Conservation (phyloP, 2,329 filamentous ascomycete species). For the Zymoseptoria pseudotritici region DNA sequence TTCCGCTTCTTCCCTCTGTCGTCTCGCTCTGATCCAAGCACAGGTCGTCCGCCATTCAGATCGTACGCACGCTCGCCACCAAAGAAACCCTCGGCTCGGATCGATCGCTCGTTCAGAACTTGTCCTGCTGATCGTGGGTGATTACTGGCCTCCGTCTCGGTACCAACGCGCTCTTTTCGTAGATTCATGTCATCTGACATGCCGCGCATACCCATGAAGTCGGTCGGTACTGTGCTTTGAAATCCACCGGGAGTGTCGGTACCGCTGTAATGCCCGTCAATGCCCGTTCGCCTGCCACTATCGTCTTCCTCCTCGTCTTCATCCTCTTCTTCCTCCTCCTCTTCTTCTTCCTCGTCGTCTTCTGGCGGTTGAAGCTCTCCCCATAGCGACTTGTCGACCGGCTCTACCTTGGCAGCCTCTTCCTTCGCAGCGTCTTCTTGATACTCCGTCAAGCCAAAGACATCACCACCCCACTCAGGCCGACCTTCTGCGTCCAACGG, state of each 20-base stretch:
- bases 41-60: conserved; percentile 59
- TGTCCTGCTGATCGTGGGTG: conserved; percentile 76
- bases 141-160: conserved; percentile 75
- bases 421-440: conserved; percentile 10
- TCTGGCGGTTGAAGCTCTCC: conserved; percentile 76
- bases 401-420: conserved; percentile 53
- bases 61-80: conserved; percentile 92
- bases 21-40: conserved; percentile 73
- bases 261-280: conserved; percentile 60
- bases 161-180: conserved; percentile 76
- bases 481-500: conserved; percentile 89
- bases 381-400: conserved; percentile 82
- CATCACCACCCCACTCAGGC: conserved; percentile 86
- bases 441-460: conserved; percentile 65
- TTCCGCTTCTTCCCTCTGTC: conserved; percentile 77
- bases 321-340: conserved; percentile 59
- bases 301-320: conserved; percentile 66
- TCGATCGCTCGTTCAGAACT: conserved; percentile 80
- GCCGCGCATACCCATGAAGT: conserved; percentile 67
- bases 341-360: conserved; percentile 49
- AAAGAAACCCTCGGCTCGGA: conserved; percentile 86
- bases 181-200: conserved; percentile 84
- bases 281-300: conserved; percentile 47
- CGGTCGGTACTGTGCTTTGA: conserved; percentile 71
- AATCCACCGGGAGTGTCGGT: conserved; percentile 76